Evolutionary conservation across 345 rosid species (phyloP).

Genomic region (Cardiospermum halicacabum): DNA sequence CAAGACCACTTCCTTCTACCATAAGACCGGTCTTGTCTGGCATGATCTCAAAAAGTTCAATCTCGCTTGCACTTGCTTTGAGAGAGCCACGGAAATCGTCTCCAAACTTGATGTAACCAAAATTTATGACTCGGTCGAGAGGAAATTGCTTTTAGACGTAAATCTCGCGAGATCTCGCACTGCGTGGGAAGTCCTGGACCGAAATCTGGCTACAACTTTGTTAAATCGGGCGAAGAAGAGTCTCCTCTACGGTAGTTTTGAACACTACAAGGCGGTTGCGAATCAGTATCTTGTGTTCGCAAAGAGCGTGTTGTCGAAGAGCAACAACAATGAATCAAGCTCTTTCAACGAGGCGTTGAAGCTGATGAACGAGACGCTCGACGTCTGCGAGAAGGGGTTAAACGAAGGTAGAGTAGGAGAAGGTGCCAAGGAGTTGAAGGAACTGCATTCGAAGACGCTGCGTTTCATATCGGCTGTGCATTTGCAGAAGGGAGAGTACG

Average conservation of each 20-base stretch:
- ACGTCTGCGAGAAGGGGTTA: conserved; percentile 72
- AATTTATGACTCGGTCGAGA: conserved; percentile 59
- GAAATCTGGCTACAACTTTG: conserved; percentile 71
- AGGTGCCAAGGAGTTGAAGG: conserved; percentile 51
- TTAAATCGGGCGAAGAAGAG: conserved; percentile 65
- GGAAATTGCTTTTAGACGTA: conserved; percentile 63
- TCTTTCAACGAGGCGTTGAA: conserved; percentile 60
- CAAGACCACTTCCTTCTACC: conserved; percentile 76
- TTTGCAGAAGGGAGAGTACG: conserved; percentile 78
- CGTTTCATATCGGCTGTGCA: conserved; percentile 90
- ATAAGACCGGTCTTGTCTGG: conserved; percentile 70
- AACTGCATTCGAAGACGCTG: conserved; percentile 53
- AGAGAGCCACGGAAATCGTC: conserved; percentile 71
- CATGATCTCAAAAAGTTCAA: conserved; percentile 57
- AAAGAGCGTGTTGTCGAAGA: conserved; percentile 45
- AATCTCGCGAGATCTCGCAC: conserved; percentile 81
- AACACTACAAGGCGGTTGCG: conserved; percentile 63
- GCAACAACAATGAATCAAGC: conserved; percentile 18
- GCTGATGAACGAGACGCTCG: conserved; percentile 81
- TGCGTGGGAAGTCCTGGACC: conserved; percentile 73
- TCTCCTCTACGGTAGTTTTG: conserved; percentile 59
- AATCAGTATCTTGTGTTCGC: conserved; percentile 64
- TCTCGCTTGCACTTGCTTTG: conserved; percentile 81
- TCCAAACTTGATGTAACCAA: conserved; percentile 47
- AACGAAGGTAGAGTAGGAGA: conserved; percentile 50